A percentile compares a stretch with the other conserved stretches of the same genome.
phyloP scores from a whole-genome alignment of 2,329 filamentous ascomycete species.

The Colletotrichum sp. region DNA sequence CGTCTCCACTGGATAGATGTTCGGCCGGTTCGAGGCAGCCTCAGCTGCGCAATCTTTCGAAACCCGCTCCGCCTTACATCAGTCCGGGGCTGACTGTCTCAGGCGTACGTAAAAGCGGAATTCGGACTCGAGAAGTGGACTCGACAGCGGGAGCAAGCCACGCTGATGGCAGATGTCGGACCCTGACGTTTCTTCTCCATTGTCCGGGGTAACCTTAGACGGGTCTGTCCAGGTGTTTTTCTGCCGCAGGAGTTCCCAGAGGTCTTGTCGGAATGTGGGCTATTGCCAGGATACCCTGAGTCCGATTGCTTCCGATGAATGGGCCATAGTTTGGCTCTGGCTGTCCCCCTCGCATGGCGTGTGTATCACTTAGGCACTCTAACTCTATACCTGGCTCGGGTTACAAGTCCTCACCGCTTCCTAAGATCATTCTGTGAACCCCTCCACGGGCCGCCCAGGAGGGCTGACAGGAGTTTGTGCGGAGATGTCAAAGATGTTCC shows the following conservation, averaged over 20 bases:
- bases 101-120: background rate
- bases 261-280: background rate
- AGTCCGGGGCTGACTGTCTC: background rate
- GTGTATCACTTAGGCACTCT: background rate
- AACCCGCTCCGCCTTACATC: background rate
- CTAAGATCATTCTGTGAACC: background rate
- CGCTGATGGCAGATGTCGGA: background rate
- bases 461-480: background rate
- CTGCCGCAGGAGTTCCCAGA: background rate
- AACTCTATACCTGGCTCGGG: background rate
- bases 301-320: background rate
- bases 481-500: background rate
- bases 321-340: background rate
- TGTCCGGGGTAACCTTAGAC: background rate
- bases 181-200: background rate
- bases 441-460: background rate
- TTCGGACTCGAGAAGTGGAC: background rate
- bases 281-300: background rate
- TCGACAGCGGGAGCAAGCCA: background rate
- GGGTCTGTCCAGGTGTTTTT: background rate
- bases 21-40: background rate
- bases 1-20: background rate
- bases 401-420: background rate
- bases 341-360: background rate
- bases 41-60: background rate